A percentile compares a stretch with the other conserved stretches of the same genome.
Evolutionary conservation across 352 stramenopile species (phyloP).

Genomic region (Pythium apleroticum): DNA sequence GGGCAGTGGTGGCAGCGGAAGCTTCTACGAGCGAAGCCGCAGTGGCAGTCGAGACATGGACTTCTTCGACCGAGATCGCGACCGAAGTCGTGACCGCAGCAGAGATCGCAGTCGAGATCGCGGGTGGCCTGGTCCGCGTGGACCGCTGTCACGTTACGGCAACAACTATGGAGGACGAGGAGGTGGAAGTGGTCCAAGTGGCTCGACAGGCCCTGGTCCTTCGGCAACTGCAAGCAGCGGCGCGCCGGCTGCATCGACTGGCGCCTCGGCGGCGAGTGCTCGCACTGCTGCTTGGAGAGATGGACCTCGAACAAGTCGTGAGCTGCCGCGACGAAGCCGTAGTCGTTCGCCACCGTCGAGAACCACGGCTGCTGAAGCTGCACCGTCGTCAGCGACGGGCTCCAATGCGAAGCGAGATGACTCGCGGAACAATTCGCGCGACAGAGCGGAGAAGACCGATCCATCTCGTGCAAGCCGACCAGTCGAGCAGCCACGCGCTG

Average conservation of each 20-base stretch:
- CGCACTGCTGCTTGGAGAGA: conserved; percentile 20
- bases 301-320: conserved; percentile 13
- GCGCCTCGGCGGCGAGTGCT: neutral
- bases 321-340: conserved; percentile 15
- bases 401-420: conserved; percentile 12
- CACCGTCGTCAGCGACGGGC: neutral
- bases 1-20: conserved; percentile 22
- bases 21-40: conserved; percentile 34
- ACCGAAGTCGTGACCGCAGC: conserved; percentile 20
- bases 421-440: neutral
- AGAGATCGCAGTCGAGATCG: conserved; percentile 20
- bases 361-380: neutral
- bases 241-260: neutral
- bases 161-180: conserved; percentile 21
- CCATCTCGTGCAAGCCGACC: neutral
- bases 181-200: conserved; percentile 10
- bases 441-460: neutral
- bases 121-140: conserved; percentile 3
- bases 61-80: conserved; percentile 27
- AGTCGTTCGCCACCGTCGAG: conserved; percentile 18
- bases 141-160: conserved; percentile 22
- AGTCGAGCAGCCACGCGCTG: neutral
- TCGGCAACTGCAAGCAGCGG: neutral
- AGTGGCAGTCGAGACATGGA: conserved; percentile 23
- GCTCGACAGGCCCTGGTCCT: neutral